Conservation (phyloP, 139 green algal species). For the Coelastrella sp. region DNA sequence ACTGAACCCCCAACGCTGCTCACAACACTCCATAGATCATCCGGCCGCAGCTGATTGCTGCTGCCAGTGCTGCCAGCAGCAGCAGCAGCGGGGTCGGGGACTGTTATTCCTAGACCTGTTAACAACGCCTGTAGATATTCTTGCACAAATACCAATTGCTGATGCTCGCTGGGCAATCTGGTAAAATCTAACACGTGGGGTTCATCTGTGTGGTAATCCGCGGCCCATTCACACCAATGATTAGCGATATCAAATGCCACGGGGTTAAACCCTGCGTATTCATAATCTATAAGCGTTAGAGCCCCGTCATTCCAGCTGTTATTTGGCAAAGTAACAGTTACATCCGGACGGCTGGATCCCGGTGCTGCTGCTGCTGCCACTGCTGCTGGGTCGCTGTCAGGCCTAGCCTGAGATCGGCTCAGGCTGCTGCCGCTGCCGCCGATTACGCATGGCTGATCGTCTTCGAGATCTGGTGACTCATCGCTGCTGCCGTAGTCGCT, state of each 20-base stretch:
- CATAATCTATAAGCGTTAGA: constrained; percentile 83
- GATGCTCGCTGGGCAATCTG: constrained; percentile 59
- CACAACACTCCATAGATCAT: constrained; percentile 11
- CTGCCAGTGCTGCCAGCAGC: not conserved
- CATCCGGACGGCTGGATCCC: not conserved
- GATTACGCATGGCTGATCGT: not conserved
- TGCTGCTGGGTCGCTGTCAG: not conserved
- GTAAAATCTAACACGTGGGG: constrained; percentile 63
- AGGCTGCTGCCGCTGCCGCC: constrained; percentile 9
- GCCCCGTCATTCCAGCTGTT: not conserved
- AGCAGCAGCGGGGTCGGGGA: not conserved
- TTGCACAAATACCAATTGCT: constrained; percentile 60
- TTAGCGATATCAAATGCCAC: constrained; percentile 82
- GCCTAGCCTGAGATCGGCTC: too few relatives aligned
- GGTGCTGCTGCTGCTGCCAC: constrained; percentile 8
- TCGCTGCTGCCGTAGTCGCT: not conserved
- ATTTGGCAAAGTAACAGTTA: too few relatives aligned
- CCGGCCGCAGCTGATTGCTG: not conserved
- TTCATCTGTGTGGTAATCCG: constrained; percentile 68
- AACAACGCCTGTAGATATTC: constrained; percentile 63
- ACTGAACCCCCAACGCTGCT: constrained; percentile 41
- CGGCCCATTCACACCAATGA: constrained; percentile 81
- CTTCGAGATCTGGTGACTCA: not conserved
- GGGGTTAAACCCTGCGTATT: constrained; percentile 66
- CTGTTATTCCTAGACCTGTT: not conserved